Conservation (phyloP, 2,329 filamentous ascomycete genomes). For the Fusarium agapanthi region DNA sequence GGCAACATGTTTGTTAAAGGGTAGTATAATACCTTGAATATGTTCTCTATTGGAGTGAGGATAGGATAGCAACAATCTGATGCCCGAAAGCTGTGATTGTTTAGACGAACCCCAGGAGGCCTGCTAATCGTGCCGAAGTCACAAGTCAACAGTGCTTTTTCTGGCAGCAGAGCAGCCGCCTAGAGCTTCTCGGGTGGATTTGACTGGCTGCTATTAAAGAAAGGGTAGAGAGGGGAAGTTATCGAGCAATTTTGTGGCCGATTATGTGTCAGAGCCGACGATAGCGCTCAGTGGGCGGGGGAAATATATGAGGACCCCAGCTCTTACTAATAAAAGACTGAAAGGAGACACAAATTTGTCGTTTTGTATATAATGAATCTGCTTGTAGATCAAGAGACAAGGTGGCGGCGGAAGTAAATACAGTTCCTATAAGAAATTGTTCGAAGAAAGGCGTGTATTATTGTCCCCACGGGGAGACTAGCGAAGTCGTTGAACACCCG, state of each 20-base stretch:
- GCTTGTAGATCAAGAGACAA: neutral
- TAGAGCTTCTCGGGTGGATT: conserved; percentile 11
- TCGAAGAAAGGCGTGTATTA: conserved; percentile 5
- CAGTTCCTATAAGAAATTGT: conserved; percentile 11
- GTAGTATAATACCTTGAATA: conserved; percentile 8
- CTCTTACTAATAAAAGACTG: neutral
- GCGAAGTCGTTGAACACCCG: conserved; percentile 6
- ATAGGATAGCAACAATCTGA: neutral
- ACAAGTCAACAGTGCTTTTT: conserved; percentile 25
- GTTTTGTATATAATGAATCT: neutral
- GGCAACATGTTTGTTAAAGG: neutral
- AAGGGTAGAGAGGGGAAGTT: conserved; percentile 9
- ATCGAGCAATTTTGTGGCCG: conserved; percentile 28
- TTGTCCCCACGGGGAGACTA: conserved; percentile 8
- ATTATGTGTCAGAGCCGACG: conserved; percentile 26
- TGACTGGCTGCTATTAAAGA: conserved; percentile 18
- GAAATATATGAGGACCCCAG: neutral
- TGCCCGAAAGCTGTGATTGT: neutral
- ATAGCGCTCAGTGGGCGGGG: conserved; percentile 18
- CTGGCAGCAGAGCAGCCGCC: conserved; percentile 9
- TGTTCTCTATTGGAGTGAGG: neutral
- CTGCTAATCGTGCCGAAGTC: conserved; percentile 15
- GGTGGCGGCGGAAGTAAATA: conserved; percentile 16
- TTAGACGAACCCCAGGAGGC: neutral
- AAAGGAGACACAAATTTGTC: neutral